Evolutionary conservation across 805 yeast species (phyloP).

Genomic region (Starmerella apicola): DNA sequence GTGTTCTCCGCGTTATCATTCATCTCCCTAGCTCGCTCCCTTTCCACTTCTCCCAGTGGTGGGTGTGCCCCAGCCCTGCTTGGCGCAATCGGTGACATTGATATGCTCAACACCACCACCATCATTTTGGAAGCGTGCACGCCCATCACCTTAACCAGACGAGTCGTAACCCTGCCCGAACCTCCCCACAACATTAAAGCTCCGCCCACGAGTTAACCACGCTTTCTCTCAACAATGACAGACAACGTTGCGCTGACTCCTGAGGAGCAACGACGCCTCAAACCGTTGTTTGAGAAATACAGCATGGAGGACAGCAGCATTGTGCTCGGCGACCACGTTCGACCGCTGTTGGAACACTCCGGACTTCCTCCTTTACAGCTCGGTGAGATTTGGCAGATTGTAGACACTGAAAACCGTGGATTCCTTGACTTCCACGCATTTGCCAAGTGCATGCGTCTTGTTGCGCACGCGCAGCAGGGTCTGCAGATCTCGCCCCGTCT

Average conservation of each 20-base stretch:
- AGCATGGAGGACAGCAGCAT: constrained; percentile 71
- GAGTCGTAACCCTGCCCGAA: too few species aligned
- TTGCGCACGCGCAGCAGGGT: constrained; percentile 77
- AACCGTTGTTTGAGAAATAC: constrained; percentile 62
- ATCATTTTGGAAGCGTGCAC: too few species aligned
- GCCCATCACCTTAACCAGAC: too few species aligned
- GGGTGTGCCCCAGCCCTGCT: too few species aligned
- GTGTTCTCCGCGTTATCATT: too few species aligned
- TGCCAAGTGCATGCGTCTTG: constrained; percentile 73
- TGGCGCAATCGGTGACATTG: too few species aligned
- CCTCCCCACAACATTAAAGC: too few species aligned
- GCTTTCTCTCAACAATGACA: constrained; percentile 8
- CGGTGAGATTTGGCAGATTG: constrained; percentile 88
- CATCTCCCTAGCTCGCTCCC: too few species aligned
- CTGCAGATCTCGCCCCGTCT: constrained; percentile 42
- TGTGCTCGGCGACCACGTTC: constrained; percentile 78
- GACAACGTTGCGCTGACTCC: constrained; percentile 35
- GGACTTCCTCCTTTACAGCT: constrained; percentile 65
- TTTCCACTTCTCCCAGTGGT: too few species aligned
- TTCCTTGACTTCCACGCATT: constrained; percentile 70
- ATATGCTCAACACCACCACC: too few species aligned
- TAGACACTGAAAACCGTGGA: constrained; percentile 85
- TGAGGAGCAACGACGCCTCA: constrained; percentile 65
- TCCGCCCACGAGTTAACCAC: too few species aligned
- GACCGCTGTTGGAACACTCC: constrained; percentile 71